A percentile compares a stretch with the other conserved stretches of the same genome.
Evolutionary conservation across 2,329 filamentous ascomycete species (phyloP).

Genomic region (Fusarium cyanostomum): DNA sequence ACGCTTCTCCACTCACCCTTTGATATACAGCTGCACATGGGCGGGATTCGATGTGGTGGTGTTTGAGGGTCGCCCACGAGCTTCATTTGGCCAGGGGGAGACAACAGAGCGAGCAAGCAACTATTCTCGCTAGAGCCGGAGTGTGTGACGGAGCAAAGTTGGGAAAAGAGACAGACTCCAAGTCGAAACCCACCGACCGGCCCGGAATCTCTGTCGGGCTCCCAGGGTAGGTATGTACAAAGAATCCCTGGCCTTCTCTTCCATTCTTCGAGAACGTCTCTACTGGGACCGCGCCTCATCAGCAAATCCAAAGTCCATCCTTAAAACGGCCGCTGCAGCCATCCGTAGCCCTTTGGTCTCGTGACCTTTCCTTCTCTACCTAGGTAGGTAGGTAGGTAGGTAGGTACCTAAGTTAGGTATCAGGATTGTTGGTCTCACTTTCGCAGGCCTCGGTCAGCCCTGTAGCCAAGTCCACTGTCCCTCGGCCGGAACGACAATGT

Average conservation of each 20-base stretch:
- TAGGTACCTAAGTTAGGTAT: too few relatives aligned
- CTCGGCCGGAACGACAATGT: slow-evolving; percentile 20
- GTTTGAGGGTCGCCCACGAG: slow-evolving; percentile 23
- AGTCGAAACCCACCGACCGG: slow-evolving; percentile 14
- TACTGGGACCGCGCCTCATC: background rate
- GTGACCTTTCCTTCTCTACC: slow-evolving; percentile 22
- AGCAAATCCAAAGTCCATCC: background rate
- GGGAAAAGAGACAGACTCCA: slow-evolving; percentile 29
- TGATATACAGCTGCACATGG: slow-evolving; percentile 22
- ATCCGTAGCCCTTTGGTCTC: slow-evolving; percentile 20
- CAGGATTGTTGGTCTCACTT: slow-evolving; percentile 23
- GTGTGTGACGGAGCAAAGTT: background rate
- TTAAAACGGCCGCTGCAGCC: slow-evolving; percentile 1
- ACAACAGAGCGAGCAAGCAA: background rate
- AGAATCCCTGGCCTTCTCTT: slow-evolving; percentile 13
- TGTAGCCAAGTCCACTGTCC: background rate
- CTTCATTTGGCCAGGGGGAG: slow-evolving; percentile 25
- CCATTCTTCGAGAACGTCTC: slow-evolving; percentile 27
- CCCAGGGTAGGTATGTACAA: too few relatives aligned
- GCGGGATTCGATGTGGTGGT: background rate
- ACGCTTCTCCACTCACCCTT: slow-evolving; percentile 6
- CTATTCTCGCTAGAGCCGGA: background rate
- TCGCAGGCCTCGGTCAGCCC: slow-evolving; percentile 17
- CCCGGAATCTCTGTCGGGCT: slow-evolving; percentile 18
- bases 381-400: too few relatives aligned